These are phyloP conservation scores for Agaricus subrufescens DNA, from an alignment of 768 basidiomycete genomes.

Conservation along the genomic window DNA sequence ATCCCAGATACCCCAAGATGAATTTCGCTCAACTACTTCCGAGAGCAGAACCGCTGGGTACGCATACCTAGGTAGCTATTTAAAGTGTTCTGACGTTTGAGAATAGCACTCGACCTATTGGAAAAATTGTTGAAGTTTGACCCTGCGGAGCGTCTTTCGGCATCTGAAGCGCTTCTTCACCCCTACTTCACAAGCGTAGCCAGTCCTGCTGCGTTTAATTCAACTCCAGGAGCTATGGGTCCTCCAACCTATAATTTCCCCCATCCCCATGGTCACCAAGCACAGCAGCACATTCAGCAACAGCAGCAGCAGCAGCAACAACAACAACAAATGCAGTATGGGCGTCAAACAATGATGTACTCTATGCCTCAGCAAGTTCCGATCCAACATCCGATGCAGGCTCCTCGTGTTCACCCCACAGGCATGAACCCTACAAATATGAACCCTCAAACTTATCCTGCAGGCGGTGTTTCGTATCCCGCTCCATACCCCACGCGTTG, in stretches of 20 bases:
- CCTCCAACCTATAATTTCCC: constrained; percentile 69
- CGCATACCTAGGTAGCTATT: constrained; percentile 2
- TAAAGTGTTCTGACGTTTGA: background rate
- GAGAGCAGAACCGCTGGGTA: constrained; percentile 83
- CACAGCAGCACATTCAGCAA: constrained; percentile 43
- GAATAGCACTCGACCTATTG: constrained; percentile 82
- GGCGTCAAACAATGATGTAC: constrained; percentile 11
- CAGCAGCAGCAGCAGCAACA: constrained; percentile 26
- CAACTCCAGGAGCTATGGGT: constrained; percentile 54
- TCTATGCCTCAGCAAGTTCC: constrained; percentile 21
- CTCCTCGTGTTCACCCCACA: constrained; percentile 10
- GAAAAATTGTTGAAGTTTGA: constrained; percentile 96
- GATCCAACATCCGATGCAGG: constrained; percentile 11
- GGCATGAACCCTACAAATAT: background rate
- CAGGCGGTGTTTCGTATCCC: constrained; percentile 11
- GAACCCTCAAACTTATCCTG: constrained; percentile 10
- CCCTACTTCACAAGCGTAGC: constrained; percentile 78
- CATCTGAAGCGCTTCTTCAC: constrained; percentile 86
- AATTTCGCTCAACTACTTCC: constrained; percentile 77
- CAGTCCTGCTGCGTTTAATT: constrained; percentile 35
- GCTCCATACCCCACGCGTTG: constrained; percentile 12
- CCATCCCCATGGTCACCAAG: constrained; percentile 54
- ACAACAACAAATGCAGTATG: constrained; percentile 20
- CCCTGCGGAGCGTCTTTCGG: constrained; percentile 86
- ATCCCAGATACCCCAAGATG: constrained; percentile 83